Conservation (phyloP, 495 filamentous ascomycete species). For the Xylaria scruposa region DNA sequence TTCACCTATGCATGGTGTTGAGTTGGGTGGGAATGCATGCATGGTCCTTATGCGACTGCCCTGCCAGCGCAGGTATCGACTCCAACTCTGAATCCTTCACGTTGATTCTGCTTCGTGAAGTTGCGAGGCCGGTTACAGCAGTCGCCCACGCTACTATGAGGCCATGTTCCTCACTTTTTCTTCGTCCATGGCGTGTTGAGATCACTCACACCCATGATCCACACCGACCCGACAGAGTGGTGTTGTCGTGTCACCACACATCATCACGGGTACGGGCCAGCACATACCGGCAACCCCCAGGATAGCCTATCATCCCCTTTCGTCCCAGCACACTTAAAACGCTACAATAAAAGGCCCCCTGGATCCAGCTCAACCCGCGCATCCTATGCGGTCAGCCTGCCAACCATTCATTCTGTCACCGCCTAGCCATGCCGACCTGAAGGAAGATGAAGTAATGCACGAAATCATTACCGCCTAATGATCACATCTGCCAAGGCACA, state of each 20-base stretch:
- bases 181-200: slow-evolving; percentile 19
- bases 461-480: slow-evolving; percentile 18
- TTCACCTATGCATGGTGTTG: slow-evolving; percentile 8
- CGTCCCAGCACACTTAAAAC: slow-evolving; percentile 11
- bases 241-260: slow-evolving; percentile 31
- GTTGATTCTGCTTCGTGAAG: neutral
- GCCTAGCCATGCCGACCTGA: slow-evolving; percentile 18
- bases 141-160: neutral
- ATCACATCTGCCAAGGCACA: slow-evolving; percentile 8
- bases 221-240: slow-evolving; percentile 27
- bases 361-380: neutral
- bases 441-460: slow-evolving; percentile 22
- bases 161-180: slow-evolving; percentile 11
- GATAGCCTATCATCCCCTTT: slow-evolving; percentile 10
- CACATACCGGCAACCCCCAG: slow-evolving; percentile 18
- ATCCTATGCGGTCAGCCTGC: slow-evolving; percentile 28
- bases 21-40: slow-evolving; percentile 23
- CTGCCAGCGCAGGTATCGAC: slow-evolving; percentile 18
- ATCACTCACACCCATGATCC: slow-evolving; percentile 14
- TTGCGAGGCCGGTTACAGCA: slow-evolving; percentile 13
- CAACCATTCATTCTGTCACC: slow-evolving; percentile 27
- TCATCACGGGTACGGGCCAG: slow-evolving; percentile 24
- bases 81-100: neutral
- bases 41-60: slow-evolving; percentile 23
- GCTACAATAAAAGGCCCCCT: neutral